Base-by-base conservation (phyloP, 106 monocot species). In the Cymbidium sinense region DNA sequence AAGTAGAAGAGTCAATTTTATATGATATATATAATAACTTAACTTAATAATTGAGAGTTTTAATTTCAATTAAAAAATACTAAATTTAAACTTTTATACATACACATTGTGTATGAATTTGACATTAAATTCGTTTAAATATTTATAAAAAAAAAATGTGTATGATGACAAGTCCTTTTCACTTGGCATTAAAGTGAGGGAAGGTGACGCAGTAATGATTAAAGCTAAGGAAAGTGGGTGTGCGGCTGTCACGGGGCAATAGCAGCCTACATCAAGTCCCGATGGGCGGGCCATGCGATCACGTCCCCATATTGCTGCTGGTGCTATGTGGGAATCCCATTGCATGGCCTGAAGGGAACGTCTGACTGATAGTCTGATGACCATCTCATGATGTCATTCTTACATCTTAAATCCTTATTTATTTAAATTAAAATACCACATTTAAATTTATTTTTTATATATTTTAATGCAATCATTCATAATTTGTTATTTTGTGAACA, bases 211-310 rank as follows among this genome's bases (percentile, higher is more conserved):
- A 29, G 11, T 31, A 30, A 69, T 69, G 29, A 69, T 69, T 69
- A 69, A 69, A 69, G 69, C n/a, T 15, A 69, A 61, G 30, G 31
- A 69, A 15, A 69, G 69, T 33, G 69, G 31, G 33, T 17, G 69
- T 1, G 28, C 21, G 19, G 37, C 6, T 71, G 71, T n/a, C 29
- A 5, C 7, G 69, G 69, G 15, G 11, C 47, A n/a, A n/a, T 47
- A 47, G 47, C 47, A 15, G 47, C 71, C 36, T n/a, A 7, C 71
- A 35, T 71, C 71, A 71, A 71, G 39, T 69, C 69, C 29, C 69
- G 15, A n/a, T n/a, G n/a, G n/a, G n/a, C 6, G 34, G 28, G 33
- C 69, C 69, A 69, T 31, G 69, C 69, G 30, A 25, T 61, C 69
- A 69, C 69, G 69, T 69, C 69, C 69, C n/a, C n/a, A n/a, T n/a